These are phyloP conservation scores for Dissophora ornata DNA, from an alignment of 192 early-diverging fungal genomes.

Conservation along the genomic window DNA sequence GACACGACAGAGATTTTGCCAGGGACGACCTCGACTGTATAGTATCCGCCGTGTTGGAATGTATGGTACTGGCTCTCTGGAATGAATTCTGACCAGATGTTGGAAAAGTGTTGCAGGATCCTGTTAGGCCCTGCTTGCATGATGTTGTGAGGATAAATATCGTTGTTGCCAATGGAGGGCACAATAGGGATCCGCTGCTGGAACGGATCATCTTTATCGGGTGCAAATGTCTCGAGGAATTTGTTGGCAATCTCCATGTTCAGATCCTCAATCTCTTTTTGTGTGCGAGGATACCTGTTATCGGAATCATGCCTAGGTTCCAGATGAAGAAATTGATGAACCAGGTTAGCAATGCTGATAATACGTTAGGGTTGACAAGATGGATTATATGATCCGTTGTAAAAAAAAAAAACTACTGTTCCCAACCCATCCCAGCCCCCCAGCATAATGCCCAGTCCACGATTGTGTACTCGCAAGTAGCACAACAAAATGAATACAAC, in stretches of 20 bases:
- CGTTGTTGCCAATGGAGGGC: slow-evolving; percentile 73
- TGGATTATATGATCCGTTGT: too few species aligned
- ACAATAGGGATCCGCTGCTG: slow-evolving; percentile 60
- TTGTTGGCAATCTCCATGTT: slow-evolving; percentile 61
- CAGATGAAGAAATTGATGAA: too few species aligned
- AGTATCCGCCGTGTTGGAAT: slow-evolving; percentile 78
- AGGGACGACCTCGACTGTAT: slow-evolving; percentile 64
- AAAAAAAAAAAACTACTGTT: too few species aligned
- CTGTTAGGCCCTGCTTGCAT: slow-evolving; percentile 61
- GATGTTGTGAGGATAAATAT: slow-evolving; percentile 78
- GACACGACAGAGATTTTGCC: slow-evolving; percentile 67
- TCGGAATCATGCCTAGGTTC: slow-evolving; percentile 79
- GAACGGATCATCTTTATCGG: slow-evolving; percentile 27
- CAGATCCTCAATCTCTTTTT: slow-evolving; percentile 69
- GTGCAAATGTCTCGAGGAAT: slow-evolving; percentile 62
- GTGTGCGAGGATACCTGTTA: slow-evolving; percentile 66
- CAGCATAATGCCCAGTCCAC: too few species aligned
- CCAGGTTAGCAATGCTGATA: not conserved
- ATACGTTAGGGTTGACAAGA: not conserved
- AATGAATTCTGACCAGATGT: slow-evolving; percentile 70
- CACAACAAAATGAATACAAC: too few species aligned
- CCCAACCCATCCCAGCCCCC: too few species aligned
- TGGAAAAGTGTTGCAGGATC: slow-evolving; percentile 60
- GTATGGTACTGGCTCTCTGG: slow-evolving; percentile 68
- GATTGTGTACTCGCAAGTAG: too few species aligned